phyloP scores from a whole-genome alignment of 805 yeast genomes.

The Teunomyces stri region DNA sequence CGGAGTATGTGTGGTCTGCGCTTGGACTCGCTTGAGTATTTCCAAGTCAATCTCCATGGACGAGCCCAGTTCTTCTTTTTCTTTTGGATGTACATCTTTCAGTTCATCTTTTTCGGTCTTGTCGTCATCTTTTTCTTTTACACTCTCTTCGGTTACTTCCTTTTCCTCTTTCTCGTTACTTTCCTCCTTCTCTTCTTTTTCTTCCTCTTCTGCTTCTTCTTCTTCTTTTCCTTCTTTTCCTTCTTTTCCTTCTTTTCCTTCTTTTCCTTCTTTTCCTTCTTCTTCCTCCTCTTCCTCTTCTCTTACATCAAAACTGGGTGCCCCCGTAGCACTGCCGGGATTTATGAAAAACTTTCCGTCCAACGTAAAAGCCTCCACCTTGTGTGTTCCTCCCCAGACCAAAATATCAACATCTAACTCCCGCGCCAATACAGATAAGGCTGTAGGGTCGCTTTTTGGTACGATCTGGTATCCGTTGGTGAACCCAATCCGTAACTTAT shows the following conservation, averaged over 20 bases:
- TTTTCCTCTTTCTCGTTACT: conserved; percentile 4
- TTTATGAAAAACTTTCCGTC: conserved; percentile 93
- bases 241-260: conserved; percentile 11
- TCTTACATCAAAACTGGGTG: conserved; percentile 62
- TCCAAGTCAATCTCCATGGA: conserved; percentile 9
- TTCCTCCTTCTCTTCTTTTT: conserved; percentile 8
- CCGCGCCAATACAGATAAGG: conserved; percentile 77
- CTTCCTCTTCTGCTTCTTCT: conserved; percentile 6
- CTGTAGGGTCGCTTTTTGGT: conserved; percentile 84
- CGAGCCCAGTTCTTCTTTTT: not conserved
- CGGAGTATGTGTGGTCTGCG: conserved; percentile 47
- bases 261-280: conserved; percentile 23
- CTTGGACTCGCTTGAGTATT: conserved; percentile 16
- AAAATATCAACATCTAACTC: conserved; percentile 89
- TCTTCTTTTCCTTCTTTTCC: not conserved
- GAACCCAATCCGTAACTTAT: conserved; percentile 75
- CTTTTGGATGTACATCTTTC: not conserved
- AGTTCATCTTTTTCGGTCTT: not conserved
- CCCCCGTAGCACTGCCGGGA: conserved; percentile 97
- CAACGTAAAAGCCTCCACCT: conserved; percentile 87
- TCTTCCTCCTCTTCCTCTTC: conserved; percentile 52
- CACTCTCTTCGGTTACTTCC: conserved; percentile 12
- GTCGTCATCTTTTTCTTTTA: not conserved
- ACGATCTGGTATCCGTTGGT: conserved; percentile 81
- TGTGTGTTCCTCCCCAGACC: conserved; percentile 91